These are phyloP conservation scores for Neolentinus lepideus DNA, from an alignment of 1,284 basidiomycete species.

Conservation along the genomic window DNA sequence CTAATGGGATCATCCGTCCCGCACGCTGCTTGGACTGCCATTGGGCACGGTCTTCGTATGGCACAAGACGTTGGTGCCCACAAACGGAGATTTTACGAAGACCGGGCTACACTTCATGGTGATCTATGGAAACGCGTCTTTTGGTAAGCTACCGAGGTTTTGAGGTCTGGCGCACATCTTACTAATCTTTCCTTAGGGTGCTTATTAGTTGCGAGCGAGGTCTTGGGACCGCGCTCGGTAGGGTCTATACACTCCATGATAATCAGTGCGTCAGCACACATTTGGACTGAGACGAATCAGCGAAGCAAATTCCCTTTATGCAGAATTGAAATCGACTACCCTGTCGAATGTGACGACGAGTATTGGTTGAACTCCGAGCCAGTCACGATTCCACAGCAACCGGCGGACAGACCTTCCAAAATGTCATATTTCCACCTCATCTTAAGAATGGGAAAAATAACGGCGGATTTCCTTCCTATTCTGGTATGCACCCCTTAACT, in stretches of 20 bases:
- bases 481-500: conserved; percentile 22
- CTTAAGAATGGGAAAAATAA: conserved; percentile 36
- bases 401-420: conserved; percentile 23
- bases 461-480: conserved; percentile 34
- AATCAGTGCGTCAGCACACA: conserved; percentile 27
- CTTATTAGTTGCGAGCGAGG: conserved; percentile 25
- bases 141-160: conserved; percentile 22
- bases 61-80: conserved; percentile 30
- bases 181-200: conserved; percentile 10
- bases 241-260: conserved; percentile 43
- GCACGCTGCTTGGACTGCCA: conserved; percentile 35
- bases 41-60: conserved; percentile 35
- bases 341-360: conserved; percentile 44
- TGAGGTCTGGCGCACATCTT: background rate
- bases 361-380: conserved; percentile 30
- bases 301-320: background rate
- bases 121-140: conserved; percentile 47
- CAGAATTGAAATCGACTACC: conserved; percentile 40
- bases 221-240: conserved; percentile 34
- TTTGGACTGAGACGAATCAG: background rate
- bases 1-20: conserved; percentile 30
- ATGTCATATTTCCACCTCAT: conserved; percentile 33
- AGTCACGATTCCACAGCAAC: conserved; percentile 21
- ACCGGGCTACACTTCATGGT: conserved; percentile 21
- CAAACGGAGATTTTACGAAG: conserved; percentile 18